Evolutionary conservation across 140 eudicot species (phyloP).

Genomic region (Senecio squalidus): DNA sequence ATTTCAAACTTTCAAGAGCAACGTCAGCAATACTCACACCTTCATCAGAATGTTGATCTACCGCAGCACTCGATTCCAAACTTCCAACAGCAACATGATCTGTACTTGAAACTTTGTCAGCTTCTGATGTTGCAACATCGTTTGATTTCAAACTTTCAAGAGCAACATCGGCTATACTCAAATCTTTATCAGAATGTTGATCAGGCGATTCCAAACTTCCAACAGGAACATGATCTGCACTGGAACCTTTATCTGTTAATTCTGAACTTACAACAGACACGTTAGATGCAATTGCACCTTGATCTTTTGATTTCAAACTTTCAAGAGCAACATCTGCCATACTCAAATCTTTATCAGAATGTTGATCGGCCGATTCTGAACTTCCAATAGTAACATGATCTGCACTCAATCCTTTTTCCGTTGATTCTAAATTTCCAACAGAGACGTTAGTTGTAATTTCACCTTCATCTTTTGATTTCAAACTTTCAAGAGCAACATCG

Average conservation of each 20-base stretch:
- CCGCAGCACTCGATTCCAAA: neutral
- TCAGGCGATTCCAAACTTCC: neutral
- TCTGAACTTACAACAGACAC: conserved; percentile 24
- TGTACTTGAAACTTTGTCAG: neutral
- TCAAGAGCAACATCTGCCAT: conserved; percentile 38
- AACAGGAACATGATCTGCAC: neutral
- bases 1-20: conserved; percentile 7
- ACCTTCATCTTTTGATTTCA: neutral
- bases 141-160: conserved; percentile 7
- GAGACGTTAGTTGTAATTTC: neutral
- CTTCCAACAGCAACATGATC: neutral
- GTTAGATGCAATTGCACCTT: neutral
- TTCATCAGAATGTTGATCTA: conserved; percentile 16
- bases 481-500: conserved; percentile 9
- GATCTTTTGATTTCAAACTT: conserved; percentile 10
- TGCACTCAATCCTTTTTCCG: neutral
- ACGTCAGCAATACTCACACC: neutral
- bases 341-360: conserved; percentile 35
- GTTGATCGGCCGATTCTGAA: conserved; percentile 21
- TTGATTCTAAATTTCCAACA: neutral
- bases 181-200: conserved; percentile 9
- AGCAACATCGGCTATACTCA: neutral
- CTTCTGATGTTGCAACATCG: conserved; percentile 26
- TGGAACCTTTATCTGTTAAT: neutral
- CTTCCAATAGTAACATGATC: neutral